Percentiles rank a stretch among this genome's conserved stretches.
Conservation (phyloP, 495 filamentous ascomycete species). For the Aspergillus incahuasiensis region DNA sequence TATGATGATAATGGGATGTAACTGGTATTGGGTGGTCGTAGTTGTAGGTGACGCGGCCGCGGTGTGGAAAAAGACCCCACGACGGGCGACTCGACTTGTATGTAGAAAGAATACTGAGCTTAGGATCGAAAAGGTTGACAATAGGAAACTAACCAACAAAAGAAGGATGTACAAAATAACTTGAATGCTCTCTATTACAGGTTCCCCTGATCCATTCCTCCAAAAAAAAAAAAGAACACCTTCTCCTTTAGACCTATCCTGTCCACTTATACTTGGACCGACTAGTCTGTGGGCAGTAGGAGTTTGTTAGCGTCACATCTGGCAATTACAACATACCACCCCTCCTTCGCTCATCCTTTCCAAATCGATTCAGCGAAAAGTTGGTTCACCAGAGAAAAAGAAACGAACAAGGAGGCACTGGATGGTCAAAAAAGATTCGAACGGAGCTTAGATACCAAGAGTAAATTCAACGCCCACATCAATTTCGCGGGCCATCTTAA, state of each 20-base stretch:
- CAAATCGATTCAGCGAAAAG: constrained; percentile 9
- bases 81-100: too few species aligned
- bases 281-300: constrained; percentile 14
- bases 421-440: constrained; percentile 5
- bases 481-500: constrained; percentile 98
- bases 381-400: constrained; percentile 11
- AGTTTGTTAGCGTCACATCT: constrained; percentile 16
- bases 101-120: too few species aligned
- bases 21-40: too few species aligned
- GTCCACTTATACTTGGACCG: constrained; percentile 7
- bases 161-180: constrained; percentile 9
- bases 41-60: too few species aligned
- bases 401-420: constrained; percentile 10
- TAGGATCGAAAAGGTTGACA: not conserved
- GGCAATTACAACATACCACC: constrained; percentile 5
- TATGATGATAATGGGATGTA: too few species aligned
- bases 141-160: constrained; percentile 2
- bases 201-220: constrained; percentile 2
- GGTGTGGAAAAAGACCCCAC: too few species aligned
- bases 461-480: constrained; percentile 98
- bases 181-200: constrained; percentile 8
- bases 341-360: constrained; percentile 7
- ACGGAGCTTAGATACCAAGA: constrained; percentile 70
- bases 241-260: constrained; percentile 7
- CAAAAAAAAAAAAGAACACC: constrained; percentile 1